phyloP scores from a whole-genome alignment of 495 filamentous ascomycete species.

The Penicillium macrosclerotiorum region DNA sequence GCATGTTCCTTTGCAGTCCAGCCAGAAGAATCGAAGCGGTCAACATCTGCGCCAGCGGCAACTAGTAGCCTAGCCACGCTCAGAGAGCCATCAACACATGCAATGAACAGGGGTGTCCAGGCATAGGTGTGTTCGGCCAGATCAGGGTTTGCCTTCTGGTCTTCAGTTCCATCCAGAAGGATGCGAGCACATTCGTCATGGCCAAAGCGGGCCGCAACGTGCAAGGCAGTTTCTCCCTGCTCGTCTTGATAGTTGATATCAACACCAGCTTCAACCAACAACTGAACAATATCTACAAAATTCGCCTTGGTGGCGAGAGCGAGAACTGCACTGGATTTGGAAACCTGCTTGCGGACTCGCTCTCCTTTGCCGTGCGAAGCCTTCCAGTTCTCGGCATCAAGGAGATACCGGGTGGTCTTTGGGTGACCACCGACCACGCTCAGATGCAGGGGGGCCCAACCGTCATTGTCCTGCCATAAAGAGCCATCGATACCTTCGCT shows the following conservation, averaged over 20 bases:
- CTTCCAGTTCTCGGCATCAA: slow-evolving; percentile 74
- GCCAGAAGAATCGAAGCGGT: slow-evolving; percentile 75
- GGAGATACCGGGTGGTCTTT: slow-evolving; percentile 73
- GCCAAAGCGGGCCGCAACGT: slow-evolving; percentile 87
- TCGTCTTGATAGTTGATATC: slow-evolving; percentile 93
- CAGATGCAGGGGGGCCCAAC: slow-evolving; percentile 86
- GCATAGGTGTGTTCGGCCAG: slow-evolving; percentile 79
- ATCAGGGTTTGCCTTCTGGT: slow-evolving; percentile 73
- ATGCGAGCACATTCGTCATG: slow-evolving; percentile 75
- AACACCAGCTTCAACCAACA: slow-evolving; percentile 86
- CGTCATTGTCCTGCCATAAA: slow-evolving; percentile 89
- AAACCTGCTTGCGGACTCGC: slow-evolving; percentile 62
- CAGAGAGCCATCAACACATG: slow-evolving; percentile 81
- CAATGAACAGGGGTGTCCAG: slow-evolving; percentile 92
- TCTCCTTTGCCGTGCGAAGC: slow-evolving; percentile 20
- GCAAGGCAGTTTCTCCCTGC: slow-evolving; percentile 89
- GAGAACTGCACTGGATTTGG: slow-evolving; percentile 86
- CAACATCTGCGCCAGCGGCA: slow-evolving; percentile 70
- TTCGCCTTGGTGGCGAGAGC: slow-evolving; percentile 84
- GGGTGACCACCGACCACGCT: slow-evolving; percentile 90
- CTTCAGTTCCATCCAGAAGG: slow-evolving; percentile 64
- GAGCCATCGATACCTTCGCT: slow-evolving; percentile 79
- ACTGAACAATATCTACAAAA: slow-evolving; percentile 74
- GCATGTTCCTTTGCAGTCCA: slow-evolving; percentile 97
- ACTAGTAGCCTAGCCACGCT: slow-evolving; percentile 74